Percentiles rank a stretch among this genome's conserved stretches.
These are phyloP conservation scores for Hypoxylon sp. DNA, from an alignment of 2,329 filamentous ascomycete genomes.

Conservation along the genomic window DNA sequence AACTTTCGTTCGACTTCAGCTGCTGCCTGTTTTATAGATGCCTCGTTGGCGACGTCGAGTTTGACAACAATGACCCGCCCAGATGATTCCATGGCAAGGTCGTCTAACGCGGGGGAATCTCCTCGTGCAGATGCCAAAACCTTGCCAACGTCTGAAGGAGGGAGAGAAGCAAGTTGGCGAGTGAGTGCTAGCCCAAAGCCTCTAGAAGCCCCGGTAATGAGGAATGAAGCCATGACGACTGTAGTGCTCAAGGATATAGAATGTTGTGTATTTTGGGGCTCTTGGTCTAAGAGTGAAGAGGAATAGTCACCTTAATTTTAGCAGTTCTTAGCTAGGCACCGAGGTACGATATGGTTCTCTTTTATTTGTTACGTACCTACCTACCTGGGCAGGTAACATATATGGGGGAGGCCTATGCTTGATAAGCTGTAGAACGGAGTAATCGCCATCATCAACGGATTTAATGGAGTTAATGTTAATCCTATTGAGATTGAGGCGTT, in stretches of 20 bases:
- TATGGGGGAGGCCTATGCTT: too few relatives aligned
- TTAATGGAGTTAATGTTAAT: background rate
- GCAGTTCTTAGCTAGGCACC: background rate
- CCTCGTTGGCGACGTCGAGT: slow-evolving; percentile 55
- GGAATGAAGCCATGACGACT: slow-evolving; percentile 53
- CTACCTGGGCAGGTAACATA: background rate
- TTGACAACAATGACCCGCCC: slow-evolving; percentile 55
- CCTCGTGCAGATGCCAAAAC: slow-evolving; percentile 59
- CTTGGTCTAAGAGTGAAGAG: background rate
- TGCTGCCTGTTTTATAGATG: slow-evolving; percentile 54
- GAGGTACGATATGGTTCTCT: background rate
- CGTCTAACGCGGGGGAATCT: slow-evolving; percentile 52
- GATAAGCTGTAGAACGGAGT: background rate
- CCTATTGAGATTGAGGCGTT: background rate
- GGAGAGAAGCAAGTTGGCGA: slow-evolving; percentile 45
- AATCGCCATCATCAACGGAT: background rate
- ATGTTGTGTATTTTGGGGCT: background rate
- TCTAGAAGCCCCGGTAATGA: slow-evolving; percentile 55
- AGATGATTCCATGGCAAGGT: slow-evolving; percentile 53
- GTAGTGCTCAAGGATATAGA: background rate
- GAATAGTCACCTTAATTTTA: background rate
- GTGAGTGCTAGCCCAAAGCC: slow-evolving; percentile 55
- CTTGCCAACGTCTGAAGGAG: slow-evolving; percentile 47
- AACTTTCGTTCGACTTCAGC: slow-evolving; percentile 52
- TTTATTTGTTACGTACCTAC: too few relatives aligned